Base-by-base conservation (phyloP, 192 early-diverging fungal genomes). In the Pilaira anomala region DNA sequence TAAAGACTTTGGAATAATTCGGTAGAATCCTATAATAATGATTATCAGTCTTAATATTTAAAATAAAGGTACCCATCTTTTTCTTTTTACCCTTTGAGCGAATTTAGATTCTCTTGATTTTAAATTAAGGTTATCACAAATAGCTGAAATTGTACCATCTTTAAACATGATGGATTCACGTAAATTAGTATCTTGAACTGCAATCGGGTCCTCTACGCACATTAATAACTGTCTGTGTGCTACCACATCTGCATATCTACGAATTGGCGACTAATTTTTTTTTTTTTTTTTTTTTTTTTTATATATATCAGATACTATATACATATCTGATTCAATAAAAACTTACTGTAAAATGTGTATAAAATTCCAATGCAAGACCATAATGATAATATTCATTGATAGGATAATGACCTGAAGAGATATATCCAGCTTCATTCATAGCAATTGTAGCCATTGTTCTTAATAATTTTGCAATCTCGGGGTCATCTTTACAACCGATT, bases 311-410 rank as follows among this genome's bases (percentile, higher is more conserved):
- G 12, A 57, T 54, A 39, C 9, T 46, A 46, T 2, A 19, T 14
- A 46, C 18, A 46, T n/a, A n/a, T n/a, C n/a, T n/a, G 16, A 9
- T 25, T 2, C 22, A 50, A 21, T 25, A 50, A 14, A 25, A 16
- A n/a, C 66, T 63, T 78, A 83, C 80, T 1, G 90, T 91, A 69
- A 90, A 91, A 66, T 91, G 90, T n/a, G 90, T 91, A 67, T 91
- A 91, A 55, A 77, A 85, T 6, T 82, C 85, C 41, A 88, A 67
- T 1, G 90, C 90, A 60, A 91, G 68, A 48, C 90, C 90, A 60
- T 91, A 91, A 71, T 91, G 90, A 39, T 67, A 72, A 64, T 82
- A 87, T 21, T 80, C 72, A 48, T 71, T 60, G 13, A 76, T 67
- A n/a, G 52, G 22, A 12, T 40, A 61, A 8, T 75, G 70, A 14